These are phyloP conservation scores for Solidago caesia DNA, from an alignment of 129 eudicot genomes.

Conservation along the genomic window DNA sequence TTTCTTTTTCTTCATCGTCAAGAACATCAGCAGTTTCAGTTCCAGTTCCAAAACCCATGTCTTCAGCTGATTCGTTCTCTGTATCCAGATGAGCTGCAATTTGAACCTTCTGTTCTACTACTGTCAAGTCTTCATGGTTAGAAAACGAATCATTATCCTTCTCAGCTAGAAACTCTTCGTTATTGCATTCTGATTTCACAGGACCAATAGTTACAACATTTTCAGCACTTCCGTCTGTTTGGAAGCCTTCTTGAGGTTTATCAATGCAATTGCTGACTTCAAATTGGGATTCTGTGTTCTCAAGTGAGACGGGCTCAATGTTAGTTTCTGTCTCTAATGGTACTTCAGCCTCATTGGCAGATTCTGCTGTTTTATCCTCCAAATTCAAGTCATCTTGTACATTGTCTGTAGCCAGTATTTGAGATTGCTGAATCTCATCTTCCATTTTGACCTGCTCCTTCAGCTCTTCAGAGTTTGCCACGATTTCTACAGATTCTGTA, in stretches of 20 bases:
- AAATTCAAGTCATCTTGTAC: conserved; percentile 27
- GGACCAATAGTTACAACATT: conserved; percentile 21
- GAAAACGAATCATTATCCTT: conserved; percentile 22
- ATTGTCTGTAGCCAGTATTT: conserved; percentile 13
- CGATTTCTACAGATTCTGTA: conserved; percentile 30
- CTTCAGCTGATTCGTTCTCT: conserved; percentile 24
- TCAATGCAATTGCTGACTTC: conserved; percentile 30
- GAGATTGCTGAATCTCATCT: conserved; percentile 29
- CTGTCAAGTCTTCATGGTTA: conserved; percentile 25
- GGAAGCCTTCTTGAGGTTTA: conserved; percentile 28
- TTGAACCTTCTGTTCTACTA: conserved; percentile 34
- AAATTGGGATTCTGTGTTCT: conserved; percentile 22
- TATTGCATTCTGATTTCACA: conserved; percentile 25
- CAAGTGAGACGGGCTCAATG: conserved; percentile 16
- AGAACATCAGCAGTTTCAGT: conserved; percentile 30
- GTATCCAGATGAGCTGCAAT: conserved; percentile 19
- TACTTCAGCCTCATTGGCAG: conserved; percentile 23
- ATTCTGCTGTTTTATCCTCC: conserved; percentile 26
- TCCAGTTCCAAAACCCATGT: conserved; percentile 16
- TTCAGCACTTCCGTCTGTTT: conserved; percentile 15
- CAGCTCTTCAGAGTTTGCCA: conserved; percentile 25
- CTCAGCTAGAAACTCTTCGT: conserved; percentile 26
- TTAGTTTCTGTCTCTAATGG: conserved; percentile 21
- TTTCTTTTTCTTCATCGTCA: conserved; percentile 34
- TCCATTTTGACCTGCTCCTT: conserved; percentile 22